phyloP scores from a whole-genome alignment of 768 basidiomycete species.

The Rhodotorula kratochvilovae region DNA sequence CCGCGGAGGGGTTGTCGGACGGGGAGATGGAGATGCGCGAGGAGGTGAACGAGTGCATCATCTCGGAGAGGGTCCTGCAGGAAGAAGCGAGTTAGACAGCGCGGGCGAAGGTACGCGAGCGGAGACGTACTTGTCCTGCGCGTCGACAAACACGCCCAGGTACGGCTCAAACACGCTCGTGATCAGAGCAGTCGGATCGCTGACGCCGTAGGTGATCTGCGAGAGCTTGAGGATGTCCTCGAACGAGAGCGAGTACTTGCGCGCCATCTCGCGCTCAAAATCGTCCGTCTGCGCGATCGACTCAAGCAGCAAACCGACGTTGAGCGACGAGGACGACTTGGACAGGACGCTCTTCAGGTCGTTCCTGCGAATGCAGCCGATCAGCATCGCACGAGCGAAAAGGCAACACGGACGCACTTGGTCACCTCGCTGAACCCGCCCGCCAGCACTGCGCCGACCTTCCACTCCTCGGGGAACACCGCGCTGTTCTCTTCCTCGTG shows the following conservation, averaged over 20 bases:
- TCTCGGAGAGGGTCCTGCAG: conserved; percentile 74
- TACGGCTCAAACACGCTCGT: conserved; percentile 88
- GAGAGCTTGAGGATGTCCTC: conserved; percentile 40
- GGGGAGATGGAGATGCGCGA: conserved; percentile 35
- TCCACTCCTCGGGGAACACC: conserved; percentile 82
- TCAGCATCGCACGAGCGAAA: neutral
- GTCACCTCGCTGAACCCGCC: conserved; percentile 73
- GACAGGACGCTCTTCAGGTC: conserved; percentile 76
- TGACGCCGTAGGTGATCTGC: conserved; percentile 31
- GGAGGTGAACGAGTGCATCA: conserved; percentile 73
- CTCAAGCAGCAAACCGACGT: conserved; percentile 75
- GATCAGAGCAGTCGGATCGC: conserved; percentile 54
- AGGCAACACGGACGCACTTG: conserved; percentile 53
- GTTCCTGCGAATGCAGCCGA: conserved; percentile 54
- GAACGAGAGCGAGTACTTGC: conserved; percentile 70
- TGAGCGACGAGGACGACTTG: conserved; percentile 67
- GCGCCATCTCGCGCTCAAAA: conserved; percentile 74
- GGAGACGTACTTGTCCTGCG: conserved; percentile 76
- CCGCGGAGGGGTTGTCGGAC: conserved; percentile 50
- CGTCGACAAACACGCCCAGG: conserved; percentile 88
- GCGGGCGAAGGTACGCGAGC: neutral
- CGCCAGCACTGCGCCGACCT: conserved; percentile 71
- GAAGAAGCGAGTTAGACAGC: neutral
- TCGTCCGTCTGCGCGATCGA: conserved; percentile 79
- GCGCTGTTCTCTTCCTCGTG: conserved; percentile 82